A percentile compares a stretch with the other conserved stretches of the same genome.
Evolutionary conservation across 208 protist genomes (phyloP).

Genomic region (Sergeia podlipaevii): DNA sequence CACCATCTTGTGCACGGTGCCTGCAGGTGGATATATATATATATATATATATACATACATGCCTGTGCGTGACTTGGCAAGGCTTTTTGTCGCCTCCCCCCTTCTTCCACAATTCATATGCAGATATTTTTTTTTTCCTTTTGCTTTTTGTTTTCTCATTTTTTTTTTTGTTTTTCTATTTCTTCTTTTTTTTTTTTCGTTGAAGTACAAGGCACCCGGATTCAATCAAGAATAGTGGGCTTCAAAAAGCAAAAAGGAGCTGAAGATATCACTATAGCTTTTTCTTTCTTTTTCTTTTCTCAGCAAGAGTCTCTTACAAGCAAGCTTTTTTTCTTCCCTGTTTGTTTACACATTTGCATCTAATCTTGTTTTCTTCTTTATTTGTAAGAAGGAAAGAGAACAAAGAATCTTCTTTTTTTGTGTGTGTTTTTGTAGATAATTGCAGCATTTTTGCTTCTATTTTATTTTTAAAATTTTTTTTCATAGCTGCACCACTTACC

Average conservation of each 20-base stretch:
- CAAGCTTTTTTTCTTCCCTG: slow-evolving; percentile 1
- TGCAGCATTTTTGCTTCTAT: not conserved
- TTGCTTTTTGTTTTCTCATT: slow-evolving; percentile 12
- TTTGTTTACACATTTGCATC: not conserved
- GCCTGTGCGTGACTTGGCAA: no score
- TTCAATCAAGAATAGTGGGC: no score
- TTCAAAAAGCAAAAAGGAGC: no score
- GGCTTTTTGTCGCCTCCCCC: no score
- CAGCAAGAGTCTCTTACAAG: not conserved
- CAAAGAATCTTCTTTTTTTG: slow-evolving; percentile 7
- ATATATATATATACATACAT: no score
- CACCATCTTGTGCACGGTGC: no score
- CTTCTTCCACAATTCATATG: no score
- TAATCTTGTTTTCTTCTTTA: slow-evolving; percentile 1
- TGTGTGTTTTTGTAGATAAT: slow-evolving; percentile 4
- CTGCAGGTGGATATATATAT: no score
- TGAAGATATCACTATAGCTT: no score
- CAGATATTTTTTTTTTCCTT: slow-evolving; percentile 1
- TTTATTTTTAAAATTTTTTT: not conserved
- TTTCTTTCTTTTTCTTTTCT: no score
- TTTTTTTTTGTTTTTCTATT: slow-evolving; percentile 7
- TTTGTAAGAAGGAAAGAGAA: not conserved
- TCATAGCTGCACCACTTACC: no score
- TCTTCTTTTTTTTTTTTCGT: slow-evolving; percentile 1
- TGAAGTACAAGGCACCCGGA: not conserved